phyloP scores from a whole-genome alignment of 2,329 filamentous ascomycete species.

The Colletotrichum ledebouriae region DNA sequence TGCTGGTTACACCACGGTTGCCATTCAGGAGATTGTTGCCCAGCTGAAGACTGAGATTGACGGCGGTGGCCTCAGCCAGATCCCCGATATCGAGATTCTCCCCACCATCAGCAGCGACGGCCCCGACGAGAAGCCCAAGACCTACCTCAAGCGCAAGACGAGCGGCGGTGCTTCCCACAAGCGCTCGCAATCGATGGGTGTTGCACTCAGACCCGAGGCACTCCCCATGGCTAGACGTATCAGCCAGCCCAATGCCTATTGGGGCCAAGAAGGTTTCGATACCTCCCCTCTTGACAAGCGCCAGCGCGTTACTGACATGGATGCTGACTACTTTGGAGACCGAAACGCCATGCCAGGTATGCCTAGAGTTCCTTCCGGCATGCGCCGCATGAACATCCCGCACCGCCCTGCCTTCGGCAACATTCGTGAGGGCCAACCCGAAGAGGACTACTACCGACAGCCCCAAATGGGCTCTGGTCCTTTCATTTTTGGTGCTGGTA shows the following conservation, averaged over 20 bases:
- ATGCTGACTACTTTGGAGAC: conserved; percentile 44
- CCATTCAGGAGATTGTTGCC: conserved; percentile 62
- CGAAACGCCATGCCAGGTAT: conserved; percentile 44
- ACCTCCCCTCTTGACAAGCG: conserved; percentile 48
- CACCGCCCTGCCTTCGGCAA: conserved; percentile 47
- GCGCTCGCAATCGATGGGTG: conserved; percentile 54
- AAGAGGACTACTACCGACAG: conserved; percentile 47
- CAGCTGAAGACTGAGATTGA: conserved; percentile 62
- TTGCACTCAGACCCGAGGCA: conserved; percentile 44
- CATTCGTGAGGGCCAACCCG: conserved; percentile 51
- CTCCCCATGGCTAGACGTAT: conserved; percentile 47
- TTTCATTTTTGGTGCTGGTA: conserved; percentile 41
- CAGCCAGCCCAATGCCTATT: conserved; percentile 46
- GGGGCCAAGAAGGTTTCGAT: conserved; percentile 40
- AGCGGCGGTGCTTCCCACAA: conserved; percentile 46
- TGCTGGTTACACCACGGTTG: conserved; percentile 60
- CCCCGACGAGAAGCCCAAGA: conserved; percentile 48
- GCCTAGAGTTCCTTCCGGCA: conserved; percentile 36
- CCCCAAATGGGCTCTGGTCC: conserved; percentile 40
- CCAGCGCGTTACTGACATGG: conserved; percentile 45
- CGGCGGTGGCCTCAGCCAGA: conserved; percentile 56
- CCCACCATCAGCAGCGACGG: conserved; percentile 63
- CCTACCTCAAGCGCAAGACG: conserved; percentile 47
- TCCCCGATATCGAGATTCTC: conserved; percentile 72
- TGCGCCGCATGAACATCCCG: conserved; percentile 44